phyloP scores from a whole-genome alignment of 2,329 filamentous ascomycete species.

The Colletotrichum coccodes region DNA sequence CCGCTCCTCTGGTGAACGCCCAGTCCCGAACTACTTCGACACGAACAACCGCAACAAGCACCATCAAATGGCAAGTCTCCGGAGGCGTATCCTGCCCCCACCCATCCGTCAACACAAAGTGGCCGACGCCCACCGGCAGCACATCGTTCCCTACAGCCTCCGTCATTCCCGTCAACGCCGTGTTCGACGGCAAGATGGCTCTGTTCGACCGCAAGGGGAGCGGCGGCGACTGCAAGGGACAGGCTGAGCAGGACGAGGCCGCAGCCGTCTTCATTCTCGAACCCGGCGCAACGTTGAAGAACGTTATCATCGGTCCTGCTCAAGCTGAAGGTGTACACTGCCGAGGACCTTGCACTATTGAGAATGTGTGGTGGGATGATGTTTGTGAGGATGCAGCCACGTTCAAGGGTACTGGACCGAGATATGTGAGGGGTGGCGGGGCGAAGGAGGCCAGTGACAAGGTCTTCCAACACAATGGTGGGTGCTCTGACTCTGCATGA shows the following conservation, averaged over 20 bases:
- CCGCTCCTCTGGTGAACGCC: background rate
- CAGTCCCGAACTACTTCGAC: constrained; percentile 8
- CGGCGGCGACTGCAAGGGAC: background rate
- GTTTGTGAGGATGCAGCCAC: constrained; percentile 12
- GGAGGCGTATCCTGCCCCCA: constrained; percentile 18
- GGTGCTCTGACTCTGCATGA: background rate
- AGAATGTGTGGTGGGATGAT: constrained; percentile 15
- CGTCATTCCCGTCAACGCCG: constrained; percentile 4
- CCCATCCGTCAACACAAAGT: constrained; percentile 12
- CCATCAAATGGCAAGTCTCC: constrained; percentile 20
- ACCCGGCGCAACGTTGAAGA: background rate
- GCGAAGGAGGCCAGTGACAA: constrained; percentile 6
- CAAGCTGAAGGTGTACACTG: constrained; percentile 10
- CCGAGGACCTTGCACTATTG: background rate
- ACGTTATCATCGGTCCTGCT: constrained; percentile 9
- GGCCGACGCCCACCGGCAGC: constrained; percentile 13
- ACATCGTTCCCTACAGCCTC: constrained; percentile 12
- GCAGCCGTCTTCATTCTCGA: constrained; percentile 8
- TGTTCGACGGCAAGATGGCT: background rate
- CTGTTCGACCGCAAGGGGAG: background rate
- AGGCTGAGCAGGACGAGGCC: background rate
- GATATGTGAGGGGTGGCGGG: background rate
- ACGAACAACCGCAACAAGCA: background rate
- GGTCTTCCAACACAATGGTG: constrained; percentile 1
- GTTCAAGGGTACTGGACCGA: background rate